Evolutionary conservation across 1,284 basidiomycete species (phyloP), one percentile per base, ranked within the genome.

Genomic region (Singerocomus rubriflavus): DNA sequence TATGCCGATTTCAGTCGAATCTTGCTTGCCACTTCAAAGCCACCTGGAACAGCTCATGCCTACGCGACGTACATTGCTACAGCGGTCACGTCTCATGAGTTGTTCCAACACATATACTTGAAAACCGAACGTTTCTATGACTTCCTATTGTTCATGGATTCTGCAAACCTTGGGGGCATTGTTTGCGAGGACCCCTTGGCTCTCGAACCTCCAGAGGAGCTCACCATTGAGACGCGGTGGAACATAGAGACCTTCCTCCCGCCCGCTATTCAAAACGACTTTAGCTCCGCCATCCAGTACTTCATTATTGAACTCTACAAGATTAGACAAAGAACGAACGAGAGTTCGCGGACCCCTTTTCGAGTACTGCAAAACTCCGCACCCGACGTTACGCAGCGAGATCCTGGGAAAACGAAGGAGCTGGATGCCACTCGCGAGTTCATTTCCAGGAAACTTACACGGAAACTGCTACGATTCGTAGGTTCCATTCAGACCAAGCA

Each of bases 1-100:
- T 94, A 95, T 57, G 96, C 95, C n/a, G 93, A 98, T 66, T 94
- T 98, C 67, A 88, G 89, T 57, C 83, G 86, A 11, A 85, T 99
- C 52, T 79, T 98, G 53, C 81, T 99, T 26, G 85, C 96, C 4
- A 99, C 97, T 0, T 90, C 88, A 37, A 99, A 99, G 70, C 96
- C 97, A 6, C 93, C 96, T 0, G 93, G 93, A 10, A 95, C 91
- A 7, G 97, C 97, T 0, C 84, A 88, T 58, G 97, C 97, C 0
- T 99, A 98, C 67, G 93, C 93, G 1, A 93, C 88, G 29, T 98
- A 99, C 68, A 88, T 99, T 62, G 85, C 90, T 16, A 89, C 90
- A 0, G 96, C 97, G 0, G 91, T 97, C 53, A 97, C 90, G 31
- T 89, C 91, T 11, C 88, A 98, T 61, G 97, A 99, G 59, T 77